Conservation (phyloP, 495 filamentous ascomycete species). For the Lasiosphaeriaceae sp. region DNA sequence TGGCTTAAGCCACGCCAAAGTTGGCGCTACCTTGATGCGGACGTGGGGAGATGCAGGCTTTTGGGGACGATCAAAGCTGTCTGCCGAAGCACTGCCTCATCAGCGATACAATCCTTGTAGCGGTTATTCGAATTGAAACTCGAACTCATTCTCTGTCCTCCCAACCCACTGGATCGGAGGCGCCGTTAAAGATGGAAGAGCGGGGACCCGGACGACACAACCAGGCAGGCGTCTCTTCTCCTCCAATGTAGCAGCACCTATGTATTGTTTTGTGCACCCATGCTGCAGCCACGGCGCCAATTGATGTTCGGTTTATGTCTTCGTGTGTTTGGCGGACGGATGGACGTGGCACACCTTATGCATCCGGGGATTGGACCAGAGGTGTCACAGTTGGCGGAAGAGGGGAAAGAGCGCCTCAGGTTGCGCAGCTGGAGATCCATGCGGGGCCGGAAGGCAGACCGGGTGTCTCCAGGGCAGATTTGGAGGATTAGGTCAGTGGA, state of each 20-base stretch:
- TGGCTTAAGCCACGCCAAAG: not conserved
- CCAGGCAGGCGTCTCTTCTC: too few species aligned
- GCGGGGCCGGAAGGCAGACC: not conserved
- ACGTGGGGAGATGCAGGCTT: not conserved
- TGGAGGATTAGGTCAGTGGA: not conserved
- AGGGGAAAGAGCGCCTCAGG: not conserved
- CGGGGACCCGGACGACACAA: too few species aligned
- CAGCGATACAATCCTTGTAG: too few species aligned
- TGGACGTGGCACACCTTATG: not conserved
- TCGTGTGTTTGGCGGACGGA: not conserved
- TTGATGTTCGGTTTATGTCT: not conserved
- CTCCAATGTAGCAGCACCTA: too few species aligned
- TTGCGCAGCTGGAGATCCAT: not conserved
- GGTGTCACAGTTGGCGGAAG: not conserved
- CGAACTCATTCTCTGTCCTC: too few species aligned
- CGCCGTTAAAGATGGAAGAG: too few species aligned
- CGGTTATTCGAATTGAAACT: too few species aligned
- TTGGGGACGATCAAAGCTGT: not conserved
- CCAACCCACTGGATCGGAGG: too few species aligned
- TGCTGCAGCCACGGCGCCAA: constrained; percentile 2
- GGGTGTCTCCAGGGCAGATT: not conserved
- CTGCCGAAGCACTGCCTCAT: not conserved
- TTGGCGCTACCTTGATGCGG: not conserved
- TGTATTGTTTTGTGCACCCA: not conserved
- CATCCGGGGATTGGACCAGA: not conserved